Base-by-base conservation (phyloP, 305 asterid genomes). In the Caryopteris hybrid region DNA sequence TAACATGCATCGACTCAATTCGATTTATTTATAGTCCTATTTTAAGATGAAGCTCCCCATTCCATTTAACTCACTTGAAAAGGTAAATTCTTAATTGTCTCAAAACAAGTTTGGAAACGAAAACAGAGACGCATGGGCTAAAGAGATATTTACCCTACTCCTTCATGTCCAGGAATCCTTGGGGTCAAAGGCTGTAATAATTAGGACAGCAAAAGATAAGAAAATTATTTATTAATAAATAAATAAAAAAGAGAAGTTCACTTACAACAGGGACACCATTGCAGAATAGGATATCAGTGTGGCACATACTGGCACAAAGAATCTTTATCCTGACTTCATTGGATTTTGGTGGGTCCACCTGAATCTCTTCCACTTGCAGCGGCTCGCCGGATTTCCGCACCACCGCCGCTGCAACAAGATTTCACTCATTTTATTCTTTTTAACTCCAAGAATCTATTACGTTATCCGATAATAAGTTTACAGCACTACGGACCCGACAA, bases 161-260 rank as follows among this genome's bases (percentile, higher is more conserved):
- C 96, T 86, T 88, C 96, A 41, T 88, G 96, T 51, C 96, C 96
- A 47, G 87, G 91, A 61, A 86, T 71, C 71, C 89, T 77, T 64
- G 96, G 96, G 72, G 83, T 84, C 64, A 86, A 14, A 41, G 89
- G 87, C 93, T 86, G 83, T 6, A 66, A 70, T 58, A 8, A 20
- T 3, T 17, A 33, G n/a, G n/a, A n/a, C n/a, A 52, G 20, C 10
- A 31, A 29, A 11, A 6, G 17, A 50, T 16, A 8, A 53, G n/a
- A n/a, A n/a, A n/a, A n/a, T n/a, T n/a, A n/a, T n/a, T n/a, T n/a
- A n/a, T n/a, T n/a, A n/a, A n/a, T n/a, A n/a, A n/a, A n/a, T n/a
- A n/a, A n/a, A n/a, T n/a, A n/a, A n/a, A n/a, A n/a, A n/a, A n/a
- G n/a, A n/a, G n/a, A n/a, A n/a, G n/a, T n/a, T n/a, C 1, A 74